phyloP scores from a whole-genome alignment of 2,329 filamentous ascomycete species.

The Pyrenochaeta sp. region DNA sequence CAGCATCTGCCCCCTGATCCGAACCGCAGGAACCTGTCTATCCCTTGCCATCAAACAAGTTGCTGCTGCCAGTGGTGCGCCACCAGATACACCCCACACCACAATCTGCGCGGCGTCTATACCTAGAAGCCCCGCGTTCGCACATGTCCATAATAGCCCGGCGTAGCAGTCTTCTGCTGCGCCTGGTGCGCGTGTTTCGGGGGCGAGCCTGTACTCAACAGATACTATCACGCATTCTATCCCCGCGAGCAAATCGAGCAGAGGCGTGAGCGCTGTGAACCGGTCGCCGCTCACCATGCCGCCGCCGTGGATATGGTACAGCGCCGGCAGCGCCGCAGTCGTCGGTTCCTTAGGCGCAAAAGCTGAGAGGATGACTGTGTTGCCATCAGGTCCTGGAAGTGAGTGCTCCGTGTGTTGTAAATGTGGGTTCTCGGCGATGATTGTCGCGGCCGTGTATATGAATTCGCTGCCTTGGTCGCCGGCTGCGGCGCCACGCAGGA shows the following conservation, averaged over 20 bases:
- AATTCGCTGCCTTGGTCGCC: conserved; percentile 48
- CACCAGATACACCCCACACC: conserved; percentile 17
- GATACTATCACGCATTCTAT: conserved; percentile 18
- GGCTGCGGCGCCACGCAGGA: conserved; percentile 12
- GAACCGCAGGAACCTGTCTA: conserved; percentile 4
- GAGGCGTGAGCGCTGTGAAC: conserved; percentile 15
- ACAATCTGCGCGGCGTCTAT: conserved; percentile 22
- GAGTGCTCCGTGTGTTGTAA: conserved; percentile 56
- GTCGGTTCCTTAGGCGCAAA: conserved; percentile 65
- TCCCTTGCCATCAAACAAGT: conserved; percentile 22
- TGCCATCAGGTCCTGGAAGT: conserved; percentile 37
- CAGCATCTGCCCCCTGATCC: conserved; percentile 22
- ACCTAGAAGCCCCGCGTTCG: conserved; percentile 15
- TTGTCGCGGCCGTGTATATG: conserved; percentile 53
- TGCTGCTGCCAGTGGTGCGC: conserved; percentile 16
- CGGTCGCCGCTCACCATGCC: conserved; percentile 22
- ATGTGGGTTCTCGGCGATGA: conserved; percentile 65
- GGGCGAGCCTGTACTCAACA: conserved; percentile 22
- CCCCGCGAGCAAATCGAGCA: conserved; percentile 20
- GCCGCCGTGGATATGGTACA: conserved; percentile 71
- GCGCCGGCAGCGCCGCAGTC: conserved; percentile 69
- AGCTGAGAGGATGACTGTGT: conserved; percentile 64
- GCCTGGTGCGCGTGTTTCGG: conserved; percentile 20
- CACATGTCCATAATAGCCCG: conserved; percentile 18
- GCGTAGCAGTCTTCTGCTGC: conserved; percentile 24